Base-by-base conservation (phyloP, 139 green algal genomes). In the Ostreobium quekettii region DNA sequence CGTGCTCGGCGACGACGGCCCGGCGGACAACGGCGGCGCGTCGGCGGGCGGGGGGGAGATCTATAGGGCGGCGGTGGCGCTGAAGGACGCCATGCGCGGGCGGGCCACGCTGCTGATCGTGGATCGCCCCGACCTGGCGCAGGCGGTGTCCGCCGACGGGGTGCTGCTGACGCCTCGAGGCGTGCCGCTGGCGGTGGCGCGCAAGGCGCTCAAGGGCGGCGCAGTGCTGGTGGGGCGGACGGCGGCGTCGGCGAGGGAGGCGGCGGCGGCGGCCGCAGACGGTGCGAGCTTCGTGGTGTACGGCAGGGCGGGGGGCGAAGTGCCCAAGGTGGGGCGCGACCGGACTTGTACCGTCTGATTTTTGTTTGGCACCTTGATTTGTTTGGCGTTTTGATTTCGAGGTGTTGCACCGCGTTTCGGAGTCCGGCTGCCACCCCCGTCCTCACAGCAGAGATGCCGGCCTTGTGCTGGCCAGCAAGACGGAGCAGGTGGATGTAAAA, bases 121-220 rank as follows among this genome's bases (percentile, higher is more conserved):
- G 28, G 89, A 97, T 61, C 71, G 91, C 22, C 85, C 83, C 4
- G 92, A 98, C 73, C 91, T 98, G 57, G 93, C 86, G 1, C 76
- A 82, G 31, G 92, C 90, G 1, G 82, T 83, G 1, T 83, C 75
- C 15, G 89, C 88, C 2, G 86, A 96, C 36, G 92, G 92, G 2
- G 90, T 95, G 28, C 49, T 97, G 26, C 79, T 98, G 11, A 88
- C 78, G 37, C 3, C 33, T 58, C 39, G 75, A 91, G 87, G 90
- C 19, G 73, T 97, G 29, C 91, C 92, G 0, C 83, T 83, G 0
- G 85, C 93, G n/a, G 89, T 96, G 0, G 92, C 90, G 32, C 85
- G 89, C 37, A 75, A 78, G 22, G 92, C 90, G 84, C 77, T 96
- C 65, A 37, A 72, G 0, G 73, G 65, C 1, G 62, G 59, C 0